Evolutionary conservation across 169 alveolate species (phyloP).

Genomic region (Babesia microti): DNA sequence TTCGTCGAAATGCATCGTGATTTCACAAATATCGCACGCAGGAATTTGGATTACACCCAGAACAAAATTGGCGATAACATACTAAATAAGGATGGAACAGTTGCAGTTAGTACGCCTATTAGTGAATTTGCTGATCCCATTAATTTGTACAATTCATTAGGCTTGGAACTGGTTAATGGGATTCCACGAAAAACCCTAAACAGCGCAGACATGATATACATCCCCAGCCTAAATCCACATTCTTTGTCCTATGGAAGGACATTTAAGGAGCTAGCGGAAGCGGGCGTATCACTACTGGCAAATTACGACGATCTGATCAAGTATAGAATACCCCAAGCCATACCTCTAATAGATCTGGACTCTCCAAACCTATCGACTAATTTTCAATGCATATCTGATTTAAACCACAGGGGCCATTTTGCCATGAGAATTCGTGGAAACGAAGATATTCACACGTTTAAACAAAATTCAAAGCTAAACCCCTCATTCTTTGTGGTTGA

Average conservation of each 20-base stretch:
- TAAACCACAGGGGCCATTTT: too few relatives aligned
- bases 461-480: too few relatives aligned
- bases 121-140: slow-evolving; percentile 21
- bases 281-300: slow-evolving; percentile 28
- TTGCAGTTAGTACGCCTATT: slow-evolving; percentile 16
- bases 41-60: slow-evolving; percentile 28
- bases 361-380: too few relatives aligned
- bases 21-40: slow-evolving; percentile 41
- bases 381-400: too few relatives aligned
- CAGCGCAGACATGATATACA: slow-evolving; percentile 21
- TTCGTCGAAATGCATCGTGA: slow-evolving; percentile 24
- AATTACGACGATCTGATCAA: slow-evolving; percentile 24
- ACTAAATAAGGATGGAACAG: slow-evolving; percentile 42
- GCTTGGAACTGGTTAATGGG: slow-evolving; percentile 23
- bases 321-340: slow-evolving; percentile 30
- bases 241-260: slow-evolving; percentile 27
- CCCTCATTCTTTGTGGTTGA: too few relatives aligned
- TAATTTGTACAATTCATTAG: slow-evolving; percentile 35
- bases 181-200: slow-evolving; percentile 21
- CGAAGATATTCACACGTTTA: too few relatives aligned
- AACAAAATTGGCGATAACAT: slow-evolving; percentile 3
- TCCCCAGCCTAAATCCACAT: slow-evolving; percentile 23
- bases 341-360: slow-evolving; percentile 28
- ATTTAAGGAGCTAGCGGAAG: slow-evolving; percentile 40
- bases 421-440: too few relatives aligned